phyloP scores from a whole-genome alignment of 495 filamentous ascomycete genomes.

The Lophiotrema nucula region DNA sequence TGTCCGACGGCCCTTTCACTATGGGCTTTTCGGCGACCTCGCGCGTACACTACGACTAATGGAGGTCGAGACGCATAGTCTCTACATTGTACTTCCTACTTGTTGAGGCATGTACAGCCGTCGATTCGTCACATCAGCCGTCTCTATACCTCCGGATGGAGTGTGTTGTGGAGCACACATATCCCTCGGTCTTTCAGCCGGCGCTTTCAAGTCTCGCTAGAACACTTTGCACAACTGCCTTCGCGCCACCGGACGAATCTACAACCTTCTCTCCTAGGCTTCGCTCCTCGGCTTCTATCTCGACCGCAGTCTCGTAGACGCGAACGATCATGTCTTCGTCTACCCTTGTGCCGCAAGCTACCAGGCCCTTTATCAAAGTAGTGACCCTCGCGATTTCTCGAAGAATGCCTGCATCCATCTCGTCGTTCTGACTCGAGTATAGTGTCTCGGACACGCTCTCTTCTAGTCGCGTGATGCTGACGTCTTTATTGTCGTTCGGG shows the following conservation, averaged over 20 bases:
- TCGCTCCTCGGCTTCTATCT: conserved; percentile 63
- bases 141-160: too few relatives aligned
- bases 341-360: conserved; percentile 76
- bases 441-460: conserved; percentile 70
- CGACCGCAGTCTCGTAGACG: conserved; percentile 75
- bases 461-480: conserved; percentile 76
- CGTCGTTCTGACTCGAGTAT: conserved; percentile 90
- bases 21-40: too few relatives aligned
- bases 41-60: too few relatives aligned
- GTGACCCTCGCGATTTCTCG: conserved; percentile 82
- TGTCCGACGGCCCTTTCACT: too few relatives aligned
- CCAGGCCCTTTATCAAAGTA: conserved; percentile 74
- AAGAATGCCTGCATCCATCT: conserved; percentile 69
- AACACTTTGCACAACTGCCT: conserved; percentile 12
- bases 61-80: too few relatives aligned
- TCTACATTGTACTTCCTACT: too few relatives aligned
- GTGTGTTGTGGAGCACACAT: too few relatives aligned
- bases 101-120: too few relatives aligned
- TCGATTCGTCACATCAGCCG: too few relatives aligned
- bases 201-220: too few relatives aligned
- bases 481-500: conserved; percentile 52
- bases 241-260: conserved; percentile 2
- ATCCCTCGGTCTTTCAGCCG: too few relatives aligned
- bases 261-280: conserved; percentile 8
- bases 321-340: conserved; percentile 87